Evolutionary conservation across 176 grass and related monocot genomes (phyloP).

Genomic region (Hordeum marinum): DNA sequence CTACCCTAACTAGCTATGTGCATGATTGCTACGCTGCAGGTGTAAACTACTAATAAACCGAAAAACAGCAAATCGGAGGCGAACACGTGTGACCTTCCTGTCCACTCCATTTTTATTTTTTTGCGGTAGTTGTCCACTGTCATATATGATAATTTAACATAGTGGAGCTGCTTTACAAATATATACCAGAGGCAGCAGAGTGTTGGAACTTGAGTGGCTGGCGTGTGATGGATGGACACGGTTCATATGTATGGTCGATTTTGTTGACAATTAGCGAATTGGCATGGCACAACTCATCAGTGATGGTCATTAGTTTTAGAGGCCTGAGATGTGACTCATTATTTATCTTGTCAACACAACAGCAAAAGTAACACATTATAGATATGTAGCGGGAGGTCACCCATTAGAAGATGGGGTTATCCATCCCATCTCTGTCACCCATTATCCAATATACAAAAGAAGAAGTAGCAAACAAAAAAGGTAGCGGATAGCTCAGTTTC

Average conservation of each 20-base stretch:
- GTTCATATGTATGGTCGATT: not conserved
- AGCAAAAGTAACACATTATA: not conserved
- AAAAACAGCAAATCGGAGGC: not conserved
- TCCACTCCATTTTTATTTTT: not conserved
- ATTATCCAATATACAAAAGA: not conserved
- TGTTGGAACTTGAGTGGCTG: not conserved
- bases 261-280: constrained; percentile 13
- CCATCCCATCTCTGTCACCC: not conserved
- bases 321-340: constrained; percentile 2
- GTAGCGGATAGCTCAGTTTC: not conserved
- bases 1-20: not conserved
- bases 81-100: not conserved
- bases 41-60: not conserved
- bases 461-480: not conserved
- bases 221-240: not conserved
- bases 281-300: not conserved
- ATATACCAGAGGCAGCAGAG: not conserved
- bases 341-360: not conserved
- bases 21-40: not conserved
- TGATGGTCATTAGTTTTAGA: not conserved
- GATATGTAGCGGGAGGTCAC: not conserved
- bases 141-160: not conserved
- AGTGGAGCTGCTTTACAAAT: not conserved
- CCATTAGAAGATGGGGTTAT: not conserved
- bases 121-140: not conserved